phyloP scores from a whole-genome alignment of 768 basidiomycete species.

The Boletus sensibilis region DNA sequence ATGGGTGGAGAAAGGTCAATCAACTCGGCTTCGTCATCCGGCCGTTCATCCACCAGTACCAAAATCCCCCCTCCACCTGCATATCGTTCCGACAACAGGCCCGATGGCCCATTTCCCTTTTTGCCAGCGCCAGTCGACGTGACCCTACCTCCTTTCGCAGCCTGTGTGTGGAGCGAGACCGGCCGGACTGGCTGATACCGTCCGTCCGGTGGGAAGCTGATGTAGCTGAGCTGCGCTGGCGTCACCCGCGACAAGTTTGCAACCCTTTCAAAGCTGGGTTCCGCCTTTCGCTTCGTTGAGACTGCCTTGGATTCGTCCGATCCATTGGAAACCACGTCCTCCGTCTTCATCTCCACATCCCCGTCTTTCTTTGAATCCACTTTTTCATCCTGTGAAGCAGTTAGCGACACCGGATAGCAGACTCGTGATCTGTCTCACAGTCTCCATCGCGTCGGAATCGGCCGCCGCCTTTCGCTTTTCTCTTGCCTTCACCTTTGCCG shows the following conservation, averaged over 20 bases:
- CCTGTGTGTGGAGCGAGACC: conserved; percentile 48
- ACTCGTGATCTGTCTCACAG: conserved; percentile 47
- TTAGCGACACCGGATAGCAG: conserved; percentile 12
- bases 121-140: conserved; percentile 25
- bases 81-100: conserved; percentile 53
- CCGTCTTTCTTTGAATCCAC: conserved; percentile 51
- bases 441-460: conserved; percentile 80
- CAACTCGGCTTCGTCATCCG: conserved; percentile 70
- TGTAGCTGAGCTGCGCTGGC: conserved; percentile 80
- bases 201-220: conserved; percentile 74
- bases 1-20: conserved; percentile 57
- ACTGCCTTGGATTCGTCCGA: conserved; percentile 54
- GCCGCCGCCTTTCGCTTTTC: conserved; percentile 89
- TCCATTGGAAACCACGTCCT: conserved; percentile 55
- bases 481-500: conserved; percentile 93
- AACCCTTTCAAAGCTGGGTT: conserved; percentile 72
- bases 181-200: conserved; percentile 90
- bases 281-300: conserved; percentile 59
- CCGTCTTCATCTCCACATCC: conserved; percentile 82
- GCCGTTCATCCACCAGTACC: conserved; percentile 71
- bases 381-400: conserved; percentile 49
- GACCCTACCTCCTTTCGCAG: conserved; percentile 37
- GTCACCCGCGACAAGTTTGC: conserved; percentile 92
- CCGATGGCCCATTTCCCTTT: conserved; percentile 31
- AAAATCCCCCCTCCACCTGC: conserved; percentile 87